Percentiles rank a stretch among this genome's conserved stretches.
Conservation (phyloP, 2,329 filamentous ascomycete species). For the Aspergillus clavatus region DNA sequence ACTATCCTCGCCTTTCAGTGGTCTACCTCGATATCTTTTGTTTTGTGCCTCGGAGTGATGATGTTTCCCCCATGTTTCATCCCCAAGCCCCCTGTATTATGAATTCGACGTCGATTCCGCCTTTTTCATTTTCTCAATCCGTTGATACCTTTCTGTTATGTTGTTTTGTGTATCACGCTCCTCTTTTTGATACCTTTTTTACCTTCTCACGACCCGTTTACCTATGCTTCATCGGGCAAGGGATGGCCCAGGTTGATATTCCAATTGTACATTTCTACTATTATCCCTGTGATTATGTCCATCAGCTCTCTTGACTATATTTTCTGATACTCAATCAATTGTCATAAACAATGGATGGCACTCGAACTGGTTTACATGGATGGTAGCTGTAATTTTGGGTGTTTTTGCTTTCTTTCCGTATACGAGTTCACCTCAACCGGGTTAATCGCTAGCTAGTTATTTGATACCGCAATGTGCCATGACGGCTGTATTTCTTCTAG, state of each 20-base stretch:
- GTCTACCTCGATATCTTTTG: conserved; percentile 6
- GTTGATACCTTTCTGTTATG: conserved; percentile 20
- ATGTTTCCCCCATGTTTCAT: conserved; percentile 13
- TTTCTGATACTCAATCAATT: not conserved
- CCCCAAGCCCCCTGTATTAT: conserved; percentile 18
- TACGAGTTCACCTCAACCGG: too few species aligned
- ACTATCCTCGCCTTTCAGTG: conserved; percentile 4
- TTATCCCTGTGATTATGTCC: conserved; percentile 8
- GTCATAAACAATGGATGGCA: too few species aligned
- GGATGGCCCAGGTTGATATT: too few species aligned
- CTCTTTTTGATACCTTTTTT: conserved; percentile 6
- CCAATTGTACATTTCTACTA: not conserved
- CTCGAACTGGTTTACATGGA: too few species aligned
- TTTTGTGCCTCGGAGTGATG: conserved; percentile 7
- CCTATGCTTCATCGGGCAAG: conserved; percentile 6
- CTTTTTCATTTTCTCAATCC: conserved; percentile 3
- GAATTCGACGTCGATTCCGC: conserved; percentile 24
- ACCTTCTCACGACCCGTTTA: not conserved
- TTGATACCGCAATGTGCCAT: too few species aligned
- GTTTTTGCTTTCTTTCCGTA: too few species aligned
- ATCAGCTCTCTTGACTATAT: not conserved
- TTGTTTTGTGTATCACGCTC: conserved; percentile 5
- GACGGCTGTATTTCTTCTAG: too few species aligned
- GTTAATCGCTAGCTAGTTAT: too few species aligned
- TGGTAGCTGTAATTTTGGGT: too few species aligned